phyloP scores from a whole-genome alignment of 2,329 filamentous ascomycete genomes.

The Ophiostoma montium region DNA sequence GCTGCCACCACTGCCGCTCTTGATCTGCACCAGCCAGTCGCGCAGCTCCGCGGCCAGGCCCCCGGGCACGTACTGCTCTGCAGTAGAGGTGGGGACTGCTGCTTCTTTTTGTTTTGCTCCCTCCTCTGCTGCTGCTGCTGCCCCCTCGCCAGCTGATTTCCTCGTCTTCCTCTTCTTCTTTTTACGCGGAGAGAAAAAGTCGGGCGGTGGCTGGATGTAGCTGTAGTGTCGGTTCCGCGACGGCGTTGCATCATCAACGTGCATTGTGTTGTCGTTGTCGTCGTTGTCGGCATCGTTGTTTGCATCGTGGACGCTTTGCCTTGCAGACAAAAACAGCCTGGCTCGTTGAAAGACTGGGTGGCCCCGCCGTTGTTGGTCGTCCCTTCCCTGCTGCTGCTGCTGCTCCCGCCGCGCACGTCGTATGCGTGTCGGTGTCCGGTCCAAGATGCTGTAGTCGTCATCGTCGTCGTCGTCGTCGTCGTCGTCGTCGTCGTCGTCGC shows the following conservation, averaged over 20 bases:
- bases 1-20: conserved; percentile 17
- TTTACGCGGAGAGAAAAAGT: conserved; percentile 15
- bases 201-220: conserved; percentile 5
- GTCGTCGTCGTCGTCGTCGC: not conserved
- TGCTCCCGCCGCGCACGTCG: not conserved
- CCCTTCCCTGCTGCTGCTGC: not conserved
- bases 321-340: conserved; percentile 2
- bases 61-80: conserved; percentile 21
- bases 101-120: not conserved
- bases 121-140: not conserved
- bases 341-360: conserved; percentile 2
- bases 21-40: conserved; percentile 31
- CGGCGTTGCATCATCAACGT: not conserved
- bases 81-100: not conserved
- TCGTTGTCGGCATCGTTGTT: not conserved
- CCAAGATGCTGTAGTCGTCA: not conserved
- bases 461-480: not conserved
- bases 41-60: conserved; percentile 28
- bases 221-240: too few relatives aligned
- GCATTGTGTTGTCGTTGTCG: not conserved
- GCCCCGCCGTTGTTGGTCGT: not conserved
- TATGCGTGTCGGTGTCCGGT: conserved; percentile 3
- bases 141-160: not conserved
- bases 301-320: not conserved
- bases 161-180: not conserved